Conservation (phyloP, 805 yeast species). For the Saccharomyces kudriavzevii region DNA sequence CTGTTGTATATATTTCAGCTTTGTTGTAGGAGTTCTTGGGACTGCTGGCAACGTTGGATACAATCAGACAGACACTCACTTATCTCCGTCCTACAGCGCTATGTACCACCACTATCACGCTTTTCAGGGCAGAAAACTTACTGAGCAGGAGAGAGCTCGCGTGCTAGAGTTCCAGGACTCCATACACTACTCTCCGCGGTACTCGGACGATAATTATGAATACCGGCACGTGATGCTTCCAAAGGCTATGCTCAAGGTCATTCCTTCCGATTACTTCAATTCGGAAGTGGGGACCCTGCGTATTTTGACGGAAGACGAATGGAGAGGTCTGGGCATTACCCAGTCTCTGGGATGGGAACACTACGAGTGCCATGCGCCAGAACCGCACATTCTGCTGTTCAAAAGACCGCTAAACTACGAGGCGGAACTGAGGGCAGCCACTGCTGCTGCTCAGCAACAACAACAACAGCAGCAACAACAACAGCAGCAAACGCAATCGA, state of each 20-base stretch:
- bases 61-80: neutral
- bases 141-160: conserved; percentile 77
- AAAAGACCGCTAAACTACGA: conserved; percentile 59
- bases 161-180: conserved; percentile 86
- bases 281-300: conserved; percentile 90
- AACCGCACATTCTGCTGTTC: conserved; percentile 90
- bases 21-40: neutral
- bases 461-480: conserved; percentile 18
- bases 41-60: neutral
- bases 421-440: conserved; percentile 30
- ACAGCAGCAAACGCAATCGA: conserved; percentile 9
- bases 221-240: conserved; percentile 97
- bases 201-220: conserved; percentile 85
- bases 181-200: conserved; percentile 87
- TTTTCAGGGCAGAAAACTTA: conserved; percentile 52
- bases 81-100: neutral
- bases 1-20: neutral
- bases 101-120: conserved; percentile 30
- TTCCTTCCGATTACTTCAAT: conserved; percentile 90
- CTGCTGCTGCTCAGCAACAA: conserved; percentile 22
- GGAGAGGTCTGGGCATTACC: conserved; percentile 97
- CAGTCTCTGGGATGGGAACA: conserved; percentile 98
- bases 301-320: conserved; percentile 87
- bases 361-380: conserved; percentile 97
- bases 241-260: conserved; percentile 85